These are phyloP conservation scores for Erythrophleum fordii DNA, from an alignment of 306 rosid species.

Conservation along the genomic window DNA sequence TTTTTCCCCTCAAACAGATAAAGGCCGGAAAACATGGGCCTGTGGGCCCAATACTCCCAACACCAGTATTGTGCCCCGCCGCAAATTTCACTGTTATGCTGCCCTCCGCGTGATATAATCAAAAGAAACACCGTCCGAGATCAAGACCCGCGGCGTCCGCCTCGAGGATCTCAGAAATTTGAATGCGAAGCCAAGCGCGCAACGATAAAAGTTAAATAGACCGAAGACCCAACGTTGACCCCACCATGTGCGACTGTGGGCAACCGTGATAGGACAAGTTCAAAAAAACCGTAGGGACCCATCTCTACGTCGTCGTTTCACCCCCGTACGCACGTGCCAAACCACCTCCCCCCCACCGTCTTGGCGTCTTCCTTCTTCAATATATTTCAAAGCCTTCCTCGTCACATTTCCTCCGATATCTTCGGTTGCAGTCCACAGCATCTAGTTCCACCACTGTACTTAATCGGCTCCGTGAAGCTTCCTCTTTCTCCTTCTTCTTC, in stretches of 20 bases:
- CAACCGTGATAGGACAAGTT: constrained; percentile 37
- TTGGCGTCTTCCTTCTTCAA: constrained; percentile 29
- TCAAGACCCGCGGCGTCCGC: constrained; percentile 43
- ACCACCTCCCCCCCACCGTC: constrained; percentile 9
- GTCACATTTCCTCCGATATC: constrained; percentile 46
- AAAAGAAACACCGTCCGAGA: not conserved
- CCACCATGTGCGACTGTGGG: constrained; percentile 71
- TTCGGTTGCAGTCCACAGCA: constrained; percentile 50
- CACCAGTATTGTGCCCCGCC: constrained; percentile 7
- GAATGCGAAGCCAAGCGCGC: constrained; percentile 90
- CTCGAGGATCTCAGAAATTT: constrained; percentile 32
- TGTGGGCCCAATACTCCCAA: constrained; percentile 11
- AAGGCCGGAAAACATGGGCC: constrained; percentile 27
- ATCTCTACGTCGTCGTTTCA: constrained; percentile 49
- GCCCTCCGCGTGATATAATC: not conserved
- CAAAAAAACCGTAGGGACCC: constrained; percentile 45
- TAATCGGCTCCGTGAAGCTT: not conserved
- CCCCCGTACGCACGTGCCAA: constrained; percentile 36
- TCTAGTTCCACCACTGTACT: constrained; percentile 29
- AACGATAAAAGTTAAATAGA: constrained; percentile 39
- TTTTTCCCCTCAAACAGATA: not conserved
- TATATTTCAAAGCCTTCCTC: constrained; percentile 49
- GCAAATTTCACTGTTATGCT: constrained; percentile 10
- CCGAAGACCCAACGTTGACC: constrained; percentile 47
- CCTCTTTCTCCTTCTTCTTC: not conserved